Evolutionary conservation across 768 basidiomycete genomes (phyloP).

Genomic region (Russula olivacea): DNA sequence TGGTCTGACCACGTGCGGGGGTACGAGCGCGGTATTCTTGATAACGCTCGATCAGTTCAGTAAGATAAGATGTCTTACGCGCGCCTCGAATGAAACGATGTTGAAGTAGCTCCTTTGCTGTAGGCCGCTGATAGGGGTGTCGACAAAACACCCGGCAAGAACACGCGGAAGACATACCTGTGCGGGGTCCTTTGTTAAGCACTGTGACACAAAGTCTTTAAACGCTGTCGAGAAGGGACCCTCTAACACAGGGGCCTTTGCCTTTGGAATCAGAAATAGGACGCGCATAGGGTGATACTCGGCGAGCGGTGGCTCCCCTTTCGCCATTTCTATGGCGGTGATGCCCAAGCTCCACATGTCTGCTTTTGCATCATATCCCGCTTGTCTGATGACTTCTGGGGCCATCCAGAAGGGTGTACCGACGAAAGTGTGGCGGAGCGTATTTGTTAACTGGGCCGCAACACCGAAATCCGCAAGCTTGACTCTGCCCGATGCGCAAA

Average conservation of each 20-base stretch:
- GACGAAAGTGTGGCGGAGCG: slow-evolving; percentile 94
- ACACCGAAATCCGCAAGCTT: slow-evolving; percentile 99
- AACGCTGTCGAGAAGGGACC: slow-evolving; percentile 79
- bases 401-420: slow-evolving; percentile 99
- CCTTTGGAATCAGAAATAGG: slow-evolving; percentile 95
- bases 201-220: slow-evolving; percentile 87
- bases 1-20: slow-evolving; percentile 47
- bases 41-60: slow-evolving; percentile 83
- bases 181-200: slow-evolving; percentile 88
- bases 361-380: slow-evolving; percentile 92
- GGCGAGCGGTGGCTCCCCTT: slow-evolving; percentile 91
- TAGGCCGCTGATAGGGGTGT: slow-evolving; percentile 59
- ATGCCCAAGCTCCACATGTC: slow-evolving; percentile 99
- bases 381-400: slow-evolving; percentile 95
- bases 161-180: slow-evolving; percentile 39
- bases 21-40: slow-evolving; percentile 67
- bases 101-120: slow-evolving; percentile 86
- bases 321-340: slow-evolving; percentile 97
- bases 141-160: slow-evolving; percentile 2
- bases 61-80: slow-evolving; percentile 74
- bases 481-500: slow-evolving; percentile 87
- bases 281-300: slow-evolving; percentile 99
- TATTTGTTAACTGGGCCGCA: slow-evolving; percentile 92
- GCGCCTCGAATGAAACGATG: slow-evolving; percentile 89
- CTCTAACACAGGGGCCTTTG: slow-evolving; percentile 86